phyloP scores from a whole-genome alignment of 1,284 basidiomycete species.

The Austroboletus niveus region DNA sequence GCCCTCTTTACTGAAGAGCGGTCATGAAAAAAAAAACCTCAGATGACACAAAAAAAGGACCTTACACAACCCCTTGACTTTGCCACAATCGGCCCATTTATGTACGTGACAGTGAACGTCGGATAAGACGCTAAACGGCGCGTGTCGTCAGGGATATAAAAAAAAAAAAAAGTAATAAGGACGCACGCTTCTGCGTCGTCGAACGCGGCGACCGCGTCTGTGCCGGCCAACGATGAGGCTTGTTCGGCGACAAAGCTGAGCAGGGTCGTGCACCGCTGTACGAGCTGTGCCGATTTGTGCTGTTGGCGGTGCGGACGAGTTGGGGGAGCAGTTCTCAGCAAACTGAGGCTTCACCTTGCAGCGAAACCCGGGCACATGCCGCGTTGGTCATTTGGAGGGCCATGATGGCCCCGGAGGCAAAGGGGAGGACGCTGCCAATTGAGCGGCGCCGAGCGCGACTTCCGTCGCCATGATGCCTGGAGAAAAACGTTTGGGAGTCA shows the following conservation, averaged over 20 bases:
- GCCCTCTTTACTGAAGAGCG: slow-evolving; percentile 39
- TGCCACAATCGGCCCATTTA: slow-evolving; percentile 38
- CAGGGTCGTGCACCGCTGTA: slow-evolving; percentile 40
- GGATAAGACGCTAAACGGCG: slow-evolving; percentile 36
- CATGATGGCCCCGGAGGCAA: slow-evolving; percentile 35
- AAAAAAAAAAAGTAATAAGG: not conserved
- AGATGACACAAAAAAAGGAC: not conserved
- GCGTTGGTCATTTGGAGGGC: slow-evolving; percentile 41
- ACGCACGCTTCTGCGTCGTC: slow-evolving; percentile 46
- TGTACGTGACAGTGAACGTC: slow-evolving; percentile 37
- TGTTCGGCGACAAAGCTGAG: slow-evolving; percentile 40
- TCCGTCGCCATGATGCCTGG: slow-evolving; percentile 26
- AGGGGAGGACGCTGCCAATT: slow-evolving; percentile 43
- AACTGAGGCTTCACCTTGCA: slow-evolving; percentile 23
- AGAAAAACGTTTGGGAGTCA: no score
- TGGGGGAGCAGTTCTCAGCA: not conserved
- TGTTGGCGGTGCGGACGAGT: slow-evolving; percentile 16
- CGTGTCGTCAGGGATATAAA: not conserved
- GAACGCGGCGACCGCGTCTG: slow-evolving; percentile 38
- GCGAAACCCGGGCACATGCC: slow-evolving; percentile 41
- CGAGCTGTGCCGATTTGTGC: slow-evolving; percentile 42
- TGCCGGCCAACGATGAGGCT: slow-evolving; percentile 35
- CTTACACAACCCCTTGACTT: slow-evolving; percentile 40
- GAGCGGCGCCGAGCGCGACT: slow-evolving; percentile 32
- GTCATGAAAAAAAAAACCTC: slow-evolving; percentile 3